A percentile compares a stretch with the other conserved stretches of the same genome.
These are phyloP conservation scores for Aspergillus pseudoterreus DNA, from an alignment of 2,329 filamentous ascomycete species.

Conservation along the genomic window DNA sequence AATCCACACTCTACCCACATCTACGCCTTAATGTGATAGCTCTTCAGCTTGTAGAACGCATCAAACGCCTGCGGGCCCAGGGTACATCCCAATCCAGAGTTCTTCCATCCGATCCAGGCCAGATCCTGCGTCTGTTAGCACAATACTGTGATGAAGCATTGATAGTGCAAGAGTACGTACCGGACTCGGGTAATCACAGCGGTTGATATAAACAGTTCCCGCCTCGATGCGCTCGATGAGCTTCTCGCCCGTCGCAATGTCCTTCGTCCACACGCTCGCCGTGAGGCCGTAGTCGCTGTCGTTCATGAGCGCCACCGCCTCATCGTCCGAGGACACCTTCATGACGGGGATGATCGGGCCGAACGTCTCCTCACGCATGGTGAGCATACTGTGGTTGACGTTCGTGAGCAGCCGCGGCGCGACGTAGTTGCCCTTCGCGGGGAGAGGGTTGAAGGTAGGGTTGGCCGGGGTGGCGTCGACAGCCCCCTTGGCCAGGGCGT, in stretches of 20 bases:
- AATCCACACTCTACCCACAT: background rate
- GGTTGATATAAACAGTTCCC: slow-evolving; percentile 89
- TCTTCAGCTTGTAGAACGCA: slow-evolving; percentile 90
- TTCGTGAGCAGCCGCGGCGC: slow-evolving; percentile 73
- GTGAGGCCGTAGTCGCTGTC: slow-evolving; percentile 89
- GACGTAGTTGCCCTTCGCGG: slow-evolving; percentile 75
- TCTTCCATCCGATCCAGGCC: slow-evolving; percentile 92
- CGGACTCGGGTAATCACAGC: slow-evolving; percentile 83
- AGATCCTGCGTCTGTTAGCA: slow-evolving; percentile 58
- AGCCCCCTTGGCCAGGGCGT: slow-evolving; percentile 77
- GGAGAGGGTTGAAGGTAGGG: slow-evolving; percentile 64
- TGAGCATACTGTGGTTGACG: slow-evolving; percentile 74
- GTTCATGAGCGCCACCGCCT: slow-evolving; percentile 82
- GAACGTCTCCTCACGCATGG: slow-evolving; percentile 92
- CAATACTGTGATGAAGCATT: background rate
- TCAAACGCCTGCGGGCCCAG: slow-evolving; percentile 84
- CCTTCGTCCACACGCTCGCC: slow-evolving; percentile 91
- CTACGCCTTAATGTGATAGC: slow-evolving; percentile 67
- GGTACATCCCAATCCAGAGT: slow-evolving; percentile 83
- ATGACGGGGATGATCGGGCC: slow-evolving; percentile 85
- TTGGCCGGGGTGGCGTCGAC: slow-evolving; percentile 76
- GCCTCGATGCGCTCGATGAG: slow-evolving; percentile 78
- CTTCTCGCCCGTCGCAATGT: slow-evolving; percentile 67
- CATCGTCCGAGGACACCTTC: slow-evolving; percentile 73
- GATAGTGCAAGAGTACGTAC: slow-evolving; percentile 49